Base-by-base conservation (phyloP, 2,329 filamentous ascomycete species). In the Elsinoe arachidis region DNA sequence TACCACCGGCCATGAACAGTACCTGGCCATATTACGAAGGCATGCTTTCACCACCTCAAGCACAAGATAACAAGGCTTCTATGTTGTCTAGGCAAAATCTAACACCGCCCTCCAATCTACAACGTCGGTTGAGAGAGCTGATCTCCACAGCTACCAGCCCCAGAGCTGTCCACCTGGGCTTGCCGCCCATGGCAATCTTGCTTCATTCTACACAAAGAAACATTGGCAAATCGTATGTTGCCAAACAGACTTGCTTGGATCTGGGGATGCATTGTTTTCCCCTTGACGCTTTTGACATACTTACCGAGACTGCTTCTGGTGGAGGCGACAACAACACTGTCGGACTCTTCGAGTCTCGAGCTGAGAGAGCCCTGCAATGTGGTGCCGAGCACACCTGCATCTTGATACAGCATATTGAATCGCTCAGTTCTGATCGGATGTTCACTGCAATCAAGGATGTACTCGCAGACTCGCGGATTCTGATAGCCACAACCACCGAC, bases 261-360 rank as follows among this genome's bases (percentile, higher is more conserved):
- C 86, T 96, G 61, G 93, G 93, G 2, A 77, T 97, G 14, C 93
- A 99, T 69, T 87, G 85, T 0, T 97, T 96, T 68, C 74, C 82
- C 0, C 88, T 99, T 55, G 90, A 97, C 69, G 88, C 89, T 0
- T 96, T 95, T 66, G 93, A 99, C 65, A 89, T 99, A 41, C 77
- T 96, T 3, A 92, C 90, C n/a, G 92, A 97, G 69, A 89, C 90
- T 12, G 86, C 87, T 44, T 87, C 86, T 1, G 90, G 90, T 55
- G 89, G 89, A 7, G 86, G 88, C 57, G 93, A 99, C 67, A 87
- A 95, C 26, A 96, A 97, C 73, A 96, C 91, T 0, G 92, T 96
- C 67, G 91, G 88, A 0, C 88, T 95, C 63, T 75, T 99, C 14
- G 87, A 93, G 67, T 89, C 88, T 3, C 82, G 93, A 53, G 88